phyloP scores from a whole-genome alignment of 2,329 filamentous ascomycete species.

The Setomelanomma holmii region DNA sequence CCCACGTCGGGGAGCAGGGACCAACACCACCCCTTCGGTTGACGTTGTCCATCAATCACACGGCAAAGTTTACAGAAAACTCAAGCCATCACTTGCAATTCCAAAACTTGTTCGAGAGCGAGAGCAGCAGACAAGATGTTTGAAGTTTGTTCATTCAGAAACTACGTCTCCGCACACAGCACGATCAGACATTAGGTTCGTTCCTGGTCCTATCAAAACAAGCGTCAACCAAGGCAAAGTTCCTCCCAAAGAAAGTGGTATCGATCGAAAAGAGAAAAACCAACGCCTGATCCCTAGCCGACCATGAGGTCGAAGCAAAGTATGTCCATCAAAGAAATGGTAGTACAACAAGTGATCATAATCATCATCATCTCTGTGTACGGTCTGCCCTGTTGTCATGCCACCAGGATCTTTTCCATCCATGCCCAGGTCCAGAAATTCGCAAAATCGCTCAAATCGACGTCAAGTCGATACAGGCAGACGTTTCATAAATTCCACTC shows the following conservation, averaged over 20 bases:
- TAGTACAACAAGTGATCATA: conserved; percentile 3
- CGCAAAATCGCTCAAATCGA: not conserved
- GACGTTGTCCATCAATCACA: too few species aligned
- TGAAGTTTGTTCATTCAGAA: not conserved
- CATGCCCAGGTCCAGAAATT: not conserved
- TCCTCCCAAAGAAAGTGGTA: conserved; percentile 4
- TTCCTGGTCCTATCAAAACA: not conserved
- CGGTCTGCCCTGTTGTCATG: not conserved
- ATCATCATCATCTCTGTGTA: conserved; percentile 3
- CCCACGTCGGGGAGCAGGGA: too few species aligned
- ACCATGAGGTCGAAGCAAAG: not conserved
- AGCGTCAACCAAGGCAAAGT: not conserved
- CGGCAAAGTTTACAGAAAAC: too few species aligned
- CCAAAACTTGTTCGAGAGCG: too few species aligned
- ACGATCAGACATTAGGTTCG: conserved; percentile 6
- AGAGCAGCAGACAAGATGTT: not conserved
- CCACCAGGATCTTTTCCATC: not conserved
- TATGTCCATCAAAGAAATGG: not conserved
- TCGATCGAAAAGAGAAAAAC: not conserved
- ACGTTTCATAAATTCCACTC: not conserved
- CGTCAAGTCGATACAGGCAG: not conserved
- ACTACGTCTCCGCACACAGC: conserved; percentile 2
- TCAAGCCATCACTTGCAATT: too few species aligned
- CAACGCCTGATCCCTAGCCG: not conserved
- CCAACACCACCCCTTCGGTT: too few species aligned